Evolutionary conservation across 129 eudicot genomes (phyloP).

Genomic region (Tanacetum coccineum): DNA sequence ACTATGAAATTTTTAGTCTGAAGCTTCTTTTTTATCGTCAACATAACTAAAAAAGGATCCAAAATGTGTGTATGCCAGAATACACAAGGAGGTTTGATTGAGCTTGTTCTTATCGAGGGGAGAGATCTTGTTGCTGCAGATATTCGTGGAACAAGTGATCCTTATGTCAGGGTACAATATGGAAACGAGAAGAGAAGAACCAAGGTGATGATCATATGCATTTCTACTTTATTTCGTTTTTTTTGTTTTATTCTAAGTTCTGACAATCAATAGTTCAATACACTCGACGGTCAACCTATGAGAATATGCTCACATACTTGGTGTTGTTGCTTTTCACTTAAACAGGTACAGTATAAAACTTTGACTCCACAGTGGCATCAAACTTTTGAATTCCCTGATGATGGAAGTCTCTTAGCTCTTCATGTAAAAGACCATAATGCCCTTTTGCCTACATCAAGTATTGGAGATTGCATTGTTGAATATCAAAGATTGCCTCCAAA

Average conservation of each 20-base stretch:
- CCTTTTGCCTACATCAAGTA: slow-evolving; percentile 69
- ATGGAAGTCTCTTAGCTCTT: slow-evolving; percentile 71
- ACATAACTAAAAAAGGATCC: no score
- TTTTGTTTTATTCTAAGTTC: background rate
- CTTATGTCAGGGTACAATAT: slow-evolving; percentile 89
- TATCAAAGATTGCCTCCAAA: slow-evolving; percentile 83
- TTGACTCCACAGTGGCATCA: slow-evolving; percentile 89
- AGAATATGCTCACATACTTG: background rate
- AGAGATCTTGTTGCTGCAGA: slow-evolving; percentile 95
- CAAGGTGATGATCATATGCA: slow-evolving; percentile 45
- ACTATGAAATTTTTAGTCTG: background rate
- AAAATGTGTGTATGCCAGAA: slow-evolving; percentile 36
- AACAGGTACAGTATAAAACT: slow-evolving; percentile 76
- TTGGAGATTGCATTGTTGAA: slow-evolving; percentile 92
- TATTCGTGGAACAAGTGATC: slow-evolving; percentile 96
- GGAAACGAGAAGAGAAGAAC: slow-evolving; percentile 77
- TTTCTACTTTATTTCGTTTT: background rate
- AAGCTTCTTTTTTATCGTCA: background rate
- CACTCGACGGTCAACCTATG: background rate
- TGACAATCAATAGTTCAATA: background rate
- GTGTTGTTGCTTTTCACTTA: slow-evolving; percentile 3
- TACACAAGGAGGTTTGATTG: slow-evolving; percentile 68
- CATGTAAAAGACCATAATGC: slow-evolving; percentile 91
- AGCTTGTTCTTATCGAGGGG: slow-evolving; percentile 79
- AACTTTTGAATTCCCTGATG: slow-evolving; percentile 84